phyloP scores from a whole-genome alignment of 2,329 filamentous ascomycete genomes.

The Hypoxylon sp. region DNA sequence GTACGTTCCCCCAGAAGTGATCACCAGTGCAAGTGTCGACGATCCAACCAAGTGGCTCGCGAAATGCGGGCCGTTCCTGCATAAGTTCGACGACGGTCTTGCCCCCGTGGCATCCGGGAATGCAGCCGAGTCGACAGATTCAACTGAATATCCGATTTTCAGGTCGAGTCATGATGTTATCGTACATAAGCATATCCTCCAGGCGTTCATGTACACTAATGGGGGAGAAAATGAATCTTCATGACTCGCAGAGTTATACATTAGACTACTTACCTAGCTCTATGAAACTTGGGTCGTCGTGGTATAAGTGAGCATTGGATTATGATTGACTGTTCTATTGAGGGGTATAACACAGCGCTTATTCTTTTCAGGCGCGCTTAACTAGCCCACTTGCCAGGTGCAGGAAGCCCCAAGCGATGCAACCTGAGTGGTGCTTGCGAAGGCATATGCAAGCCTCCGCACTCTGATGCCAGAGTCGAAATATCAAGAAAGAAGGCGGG shows the following conservation, averaged over 20 bases:
- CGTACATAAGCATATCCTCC: constrained; percentile 24
- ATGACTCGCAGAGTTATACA: constrained; percentile 19
- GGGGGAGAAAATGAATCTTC: background rate
- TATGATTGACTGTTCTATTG: background rate
- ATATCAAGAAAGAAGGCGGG: constrained; percentile 30
- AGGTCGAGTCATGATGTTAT: constrained; percentile 38
- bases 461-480: constrained; percentile 8
- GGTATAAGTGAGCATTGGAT: constrained; percentile 5
- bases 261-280: constrained; percentile 13
- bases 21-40: constrained; percentile 14
- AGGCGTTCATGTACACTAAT: constrained; percentile 3
- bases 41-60: constrained; percentile 38
- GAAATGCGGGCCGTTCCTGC: constrained; percentile 43
- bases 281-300: background rate
- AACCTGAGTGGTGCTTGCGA: constrained; percentile 22
- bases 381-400: constrained; percentile 12
- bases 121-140: constrained; percentile 37
- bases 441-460: constrained; percentile 19
- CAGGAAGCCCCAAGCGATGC: constrained; percentile 8
- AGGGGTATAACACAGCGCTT: constrained; percentile 27
- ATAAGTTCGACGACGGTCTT: constrained; percentile 30
- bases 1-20: constrained; percentile 12
- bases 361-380: constrained; percentile 32
- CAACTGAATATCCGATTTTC: constrained; percentile 28
- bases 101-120: constrained; percentile 27